Conservation (phyloP, 345 rosid genomes). For the Brassica juncea region DNA sequence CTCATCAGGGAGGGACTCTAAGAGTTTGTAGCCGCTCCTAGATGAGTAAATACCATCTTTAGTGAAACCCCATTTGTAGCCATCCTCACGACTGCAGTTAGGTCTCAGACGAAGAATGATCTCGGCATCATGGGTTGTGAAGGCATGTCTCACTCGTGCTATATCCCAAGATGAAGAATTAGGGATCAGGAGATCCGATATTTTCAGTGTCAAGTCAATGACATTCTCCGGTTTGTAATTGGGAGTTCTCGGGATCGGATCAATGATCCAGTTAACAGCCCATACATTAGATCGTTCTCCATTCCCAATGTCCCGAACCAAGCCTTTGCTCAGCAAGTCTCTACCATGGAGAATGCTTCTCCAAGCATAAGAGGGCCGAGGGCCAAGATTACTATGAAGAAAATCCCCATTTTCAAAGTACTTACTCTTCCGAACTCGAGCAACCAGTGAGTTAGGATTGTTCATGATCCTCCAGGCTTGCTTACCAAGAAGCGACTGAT, state of each 20-base stretch:
- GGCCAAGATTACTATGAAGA: not conserved
- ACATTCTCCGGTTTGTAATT: not conserved
- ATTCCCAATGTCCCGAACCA: not conserved
- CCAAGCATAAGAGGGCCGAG: not conserved
- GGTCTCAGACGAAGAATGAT: too few relatives aligned
- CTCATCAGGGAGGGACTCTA: too few relatives aligned
- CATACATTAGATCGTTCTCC: not conserved
- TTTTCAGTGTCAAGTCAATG: not conserved
- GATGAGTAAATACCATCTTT: too few relatives aligned
- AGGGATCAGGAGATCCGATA: too few relatives aligned
- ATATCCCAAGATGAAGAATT: too few relatives aligned
- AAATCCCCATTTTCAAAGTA: not conserved
- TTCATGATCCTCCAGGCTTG: not conserved
- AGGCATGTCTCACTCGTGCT: not conserved
- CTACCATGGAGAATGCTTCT: not conserved
- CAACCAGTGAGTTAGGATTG: not conserved
- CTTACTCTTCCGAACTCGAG: not conserved
- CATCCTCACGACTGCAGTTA: too few relatives aligned
- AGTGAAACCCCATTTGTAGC: too few relatives aligned
- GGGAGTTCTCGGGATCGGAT: not conserved
- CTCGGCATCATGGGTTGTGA: not conserved
- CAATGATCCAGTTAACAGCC: not conserved
- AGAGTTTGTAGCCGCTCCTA: too few relatives aligned
- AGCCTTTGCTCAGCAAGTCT: not conserved
- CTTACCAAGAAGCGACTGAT: not conserved